These are phyloP conservation scores for Actinidia arguta DNA, from an alignment of 179 eudicot genomes.

Conservation along the genomic window DNA sequence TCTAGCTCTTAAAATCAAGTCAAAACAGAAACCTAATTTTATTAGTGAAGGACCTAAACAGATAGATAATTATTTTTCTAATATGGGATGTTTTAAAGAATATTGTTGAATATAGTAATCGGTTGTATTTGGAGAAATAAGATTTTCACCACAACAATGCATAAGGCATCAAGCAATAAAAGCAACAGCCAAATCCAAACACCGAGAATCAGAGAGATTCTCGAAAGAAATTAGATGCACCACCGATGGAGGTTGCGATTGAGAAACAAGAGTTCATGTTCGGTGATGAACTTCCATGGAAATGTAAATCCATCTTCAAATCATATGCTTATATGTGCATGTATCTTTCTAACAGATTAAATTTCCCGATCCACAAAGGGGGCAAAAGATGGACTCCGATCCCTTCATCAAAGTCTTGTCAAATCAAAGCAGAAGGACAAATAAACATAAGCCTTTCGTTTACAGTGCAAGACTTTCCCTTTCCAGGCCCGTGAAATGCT, in stretches of 20 bases:
- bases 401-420: no score
- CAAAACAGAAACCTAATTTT: no score
- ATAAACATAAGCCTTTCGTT: no score
- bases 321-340: neutral
- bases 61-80: no score
- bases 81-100: no score
- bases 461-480: no score
- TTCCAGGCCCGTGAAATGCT: no score
- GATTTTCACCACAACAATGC: neutral
- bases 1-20: no score
- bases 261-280: constrained; percentile 6
- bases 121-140: no score
- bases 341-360: neutral
- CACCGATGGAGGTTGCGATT: neutral
- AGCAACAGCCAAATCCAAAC: neutral
- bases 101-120: no score
- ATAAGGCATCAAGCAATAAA: neutral
- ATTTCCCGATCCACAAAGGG: neutral
- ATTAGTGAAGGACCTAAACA: no score
- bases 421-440: no score
- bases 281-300: constrained; percentile 5
- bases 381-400: neutral
- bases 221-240: constrained; percentile 11
- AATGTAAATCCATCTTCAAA: constrained; percentile 6
- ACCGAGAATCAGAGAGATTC: neutral